Conservation (phyloP, 176 grass and related monocot genomes). For the Zoysia japonica region DNA sequence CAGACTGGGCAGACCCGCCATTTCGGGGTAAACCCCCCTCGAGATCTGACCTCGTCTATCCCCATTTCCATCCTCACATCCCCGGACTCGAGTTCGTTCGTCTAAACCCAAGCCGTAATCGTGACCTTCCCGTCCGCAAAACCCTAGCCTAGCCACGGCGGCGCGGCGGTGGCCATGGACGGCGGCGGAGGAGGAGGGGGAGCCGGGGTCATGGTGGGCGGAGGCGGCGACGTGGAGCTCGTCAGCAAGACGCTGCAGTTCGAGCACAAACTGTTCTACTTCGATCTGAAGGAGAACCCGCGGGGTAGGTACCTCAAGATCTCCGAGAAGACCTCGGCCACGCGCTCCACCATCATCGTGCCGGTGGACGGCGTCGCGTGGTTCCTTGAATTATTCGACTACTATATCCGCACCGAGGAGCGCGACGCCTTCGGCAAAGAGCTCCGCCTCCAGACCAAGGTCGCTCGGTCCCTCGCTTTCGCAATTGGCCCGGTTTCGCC, state of each 20-base stretch:
- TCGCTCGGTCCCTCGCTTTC: not conserved
- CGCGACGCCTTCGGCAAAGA: constrained; percentile 92
- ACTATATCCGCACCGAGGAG: constrained; percentile 93
- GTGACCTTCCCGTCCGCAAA: constrained; percentile 33
- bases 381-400: constrained; percentile 94
- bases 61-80: constrained; percentile 42
- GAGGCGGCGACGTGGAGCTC: constrained; percentile 88
- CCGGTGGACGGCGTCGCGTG: constrained; percentile 77
- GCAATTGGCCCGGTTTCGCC: not conserved
- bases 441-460: constrained; percentile 92
- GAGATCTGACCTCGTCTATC: constrained; percentile 48
- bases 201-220: constrained; percentile 33
- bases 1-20: not conserved
- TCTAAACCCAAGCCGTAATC: constrained; percentile 78
- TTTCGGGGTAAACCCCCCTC: constrained; percentile 35
- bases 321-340: constrained; percentile 91
- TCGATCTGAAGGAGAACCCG: constrained; percentile 99
- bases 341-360: constrained; percentile 94
- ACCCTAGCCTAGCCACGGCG: constrained; percentile 41
- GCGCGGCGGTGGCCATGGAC: constrained; percentile 47
- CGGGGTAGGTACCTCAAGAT: constrained; percentile 97
- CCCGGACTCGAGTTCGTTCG: constrained; percentile 28
- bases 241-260: constrained; percentile 99
- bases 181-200: constrained; percentile 41
- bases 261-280: constrained; percentile 99